Evolutionary conservation across 1,284 basidiomycete species (phyloP), one percentile per base, ranked within the genome.

Genomic region (Boletus sp.): DNA sequence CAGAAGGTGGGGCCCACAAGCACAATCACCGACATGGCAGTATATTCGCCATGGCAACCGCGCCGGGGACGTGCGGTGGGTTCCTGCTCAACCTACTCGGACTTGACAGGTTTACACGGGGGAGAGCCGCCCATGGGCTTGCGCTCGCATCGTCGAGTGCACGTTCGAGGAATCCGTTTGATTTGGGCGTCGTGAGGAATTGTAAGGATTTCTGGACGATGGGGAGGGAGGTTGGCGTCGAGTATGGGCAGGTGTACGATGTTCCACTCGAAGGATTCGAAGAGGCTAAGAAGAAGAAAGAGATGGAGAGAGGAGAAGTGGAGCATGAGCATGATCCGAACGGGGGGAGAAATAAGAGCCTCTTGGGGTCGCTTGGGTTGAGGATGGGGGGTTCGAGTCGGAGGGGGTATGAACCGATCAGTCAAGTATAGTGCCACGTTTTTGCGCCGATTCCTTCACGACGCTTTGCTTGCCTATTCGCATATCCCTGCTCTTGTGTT

Each of bases 171-270:
- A 99, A 99, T 74, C 97, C 97, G 42, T 99, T 99, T 74, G 93
- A 98, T 75, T 69, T 91, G 27, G 96, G 96, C 3, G 51, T 91
- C 15, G 71, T 88, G 16, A 80, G 83, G 65, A 99, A 99, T 74
- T 99, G 97, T 74, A 85, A 83, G 63, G 96, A 99, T 76, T 99
- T 99, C 72, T 99, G 96, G 96, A 86, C 87, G 47, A 84, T 83
- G 53, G 94, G 94, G 22, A 78, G 81, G 59, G 89, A 93, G 73
- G 76, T 97, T 7, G 92, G 91, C 1, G 87, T 99, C 29, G 89
- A 96, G 73, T 99, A 98, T 75, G 88, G 89, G 47, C 79, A 82
- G 61, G 71, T 99, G 69, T 98, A 96, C 73, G 96, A 97, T 70
- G 83, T 99, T 8, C 94, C 94, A 3, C 63, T 78, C 1, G 92